Percentiles rank a stretch among this genome's conserved stretches.
Conservation (phyloP, 306 rosid species). For the Morella rubra region DNA sequence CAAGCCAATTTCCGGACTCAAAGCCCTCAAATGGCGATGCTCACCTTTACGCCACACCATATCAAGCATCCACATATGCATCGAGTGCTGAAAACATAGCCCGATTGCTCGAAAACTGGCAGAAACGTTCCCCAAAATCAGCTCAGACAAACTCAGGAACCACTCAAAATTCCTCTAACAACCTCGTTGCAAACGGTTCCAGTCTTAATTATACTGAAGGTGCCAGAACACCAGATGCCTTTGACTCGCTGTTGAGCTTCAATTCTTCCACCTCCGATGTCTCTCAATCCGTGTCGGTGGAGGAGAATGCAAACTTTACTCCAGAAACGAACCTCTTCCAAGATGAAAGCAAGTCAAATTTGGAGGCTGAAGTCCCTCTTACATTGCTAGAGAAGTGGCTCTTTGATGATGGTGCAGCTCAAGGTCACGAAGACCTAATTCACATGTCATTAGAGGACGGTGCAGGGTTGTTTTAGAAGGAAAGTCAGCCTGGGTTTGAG, state of each 20-base stretch:
- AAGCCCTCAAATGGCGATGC: constrained; percentile 32
- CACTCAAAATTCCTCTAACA: constrained; percentile 19
- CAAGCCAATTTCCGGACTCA: constrained; percentile 24
- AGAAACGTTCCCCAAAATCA: constrained; percentile 52
- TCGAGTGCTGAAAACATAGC: constrained; percentile 81
- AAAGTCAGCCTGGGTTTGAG: too few species aligned
- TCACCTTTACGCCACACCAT: constrained; percentile 1
- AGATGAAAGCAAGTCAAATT: constrained; percentile 49
- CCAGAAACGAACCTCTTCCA: constrained; percentile 32
- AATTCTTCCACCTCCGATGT: constrained; percentile 37
- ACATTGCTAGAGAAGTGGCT: constrained; percentile 83
- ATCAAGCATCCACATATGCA: constrained; percentile 47
- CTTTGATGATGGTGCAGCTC: constrained; percentile 60
- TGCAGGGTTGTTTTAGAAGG: constrained; percentile 39
- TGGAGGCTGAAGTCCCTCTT: constrained; percentile 54
- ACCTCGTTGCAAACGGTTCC: constrained; percentile 20
- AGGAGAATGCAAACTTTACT: constrained; percentile 25
- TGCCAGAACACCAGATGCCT: constrained; percentile 38
- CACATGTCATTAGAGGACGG: constrained; percentile 49
- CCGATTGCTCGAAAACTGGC: constrained; percentile 69
- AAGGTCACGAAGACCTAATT: constrained; percentile 55
- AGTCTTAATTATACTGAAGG: constrained; percentile 47
- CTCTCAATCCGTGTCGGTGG: constrained; percentile 41
- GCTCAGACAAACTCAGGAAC: constrained; percentile 21
- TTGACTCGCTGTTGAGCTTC: constrained; percentile 53